These are phyloP conservation scores for Penicillium sp. DNA, from an alignment of 2,329 filamentous ascomycete genomes.

Conservation along the genomic window DNA sequence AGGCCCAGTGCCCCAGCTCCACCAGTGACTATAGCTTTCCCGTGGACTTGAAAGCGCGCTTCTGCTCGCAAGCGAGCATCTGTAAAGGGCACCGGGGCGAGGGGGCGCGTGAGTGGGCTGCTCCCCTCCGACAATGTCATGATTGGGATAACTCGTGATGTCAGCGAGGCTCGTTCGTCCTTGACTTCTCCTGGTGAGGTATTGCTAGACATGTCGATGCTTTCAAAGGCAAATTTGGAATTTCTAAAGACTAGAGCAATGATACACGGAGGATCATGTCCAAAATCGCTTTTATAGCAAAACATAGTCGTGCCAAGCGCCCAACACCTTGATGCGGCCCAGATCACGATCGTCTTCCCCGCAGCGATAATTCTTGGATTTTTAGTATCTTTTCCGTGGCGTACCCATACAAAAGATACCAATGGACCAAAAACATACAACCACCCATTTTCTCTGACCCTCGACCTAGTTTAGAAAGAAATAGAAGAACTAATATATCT, in stretches of 20 bases:
- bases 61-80: constrained; percentile 9
- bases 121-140: constrained; percentile 23
- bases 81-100: constrained; percentile 8
- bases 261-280: too few relatives aligned
- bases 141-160: constrained; percentile 14
- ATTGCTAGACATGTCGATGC: not conserved
- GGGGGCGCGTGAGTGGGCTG: constrained; percentile 5
- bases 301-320: too few relatives aligned
- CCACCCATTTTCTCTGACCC: too few relatives aligned
- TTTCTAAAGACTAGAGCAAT: not conserved
- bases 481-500: too few relatives aligned
- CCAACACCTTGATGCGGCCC: too few relatives aligned
- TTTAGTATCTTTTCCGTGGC: too few relatives aligned
- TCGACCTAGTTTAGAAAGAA: too few relatives aligned
- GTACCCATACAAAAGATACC: too few relatives aligned
- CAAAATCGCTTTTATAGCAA: too few relatives aligned
- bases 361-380: too few relatives aligned
- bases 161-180: constrained; percentile 6
- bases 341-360: too few relatives aligned
- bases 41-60: constrained; percentile 21
- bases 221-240: not conserved
- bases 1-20: constrained; percentile 65
- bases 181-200: not conserved
- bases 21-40: constrained; percentile 55
- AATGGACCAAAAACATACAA: too few relatives aligned